A percentile compares a stretch with the other conserved stretches of the same genome.
phyloP scores from a whole-genome alignment of 2,329 filamentous ascomycete species.

The Bipolaris victoriae region DNA sequence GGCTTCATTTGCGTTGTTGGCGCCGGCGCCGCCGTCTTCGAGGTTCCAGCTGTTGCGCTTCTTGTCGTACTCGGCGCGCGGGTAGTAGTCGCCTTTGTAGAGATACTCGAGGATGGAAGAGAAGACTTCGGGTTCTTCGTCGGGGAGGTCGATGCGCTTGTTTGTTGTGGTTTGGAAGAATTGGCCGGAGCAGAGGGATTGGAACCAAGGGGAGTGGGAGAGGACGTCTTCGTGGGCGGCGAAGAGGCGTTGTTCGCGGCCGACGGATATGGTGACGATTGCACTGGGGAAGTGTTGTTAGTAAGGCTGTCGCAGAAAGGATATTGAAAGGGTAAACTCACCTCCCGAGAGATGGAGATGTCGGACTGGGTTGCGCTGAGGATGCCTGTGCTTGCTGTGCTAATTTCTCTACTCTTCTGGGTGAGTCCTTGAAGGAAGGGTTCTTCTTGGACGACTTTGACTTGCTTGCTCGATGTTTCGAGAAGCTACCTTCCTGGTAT shows the following conservation, averaged over 20 bases:
- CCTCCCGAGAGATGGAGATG: slow-evolving; percentile 46
- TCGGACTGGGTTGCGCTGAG: slow-evolving; percentile 45
- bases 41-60: slow-evolving; percentile 80
- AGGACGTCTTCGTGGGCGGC: slow-evolving; percentile 90
- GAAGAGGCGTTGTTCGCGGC: slow-evolving; percentile 83
- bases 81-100: slow-evolving; percentile 93
- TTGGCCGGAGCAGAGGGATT: slow-evolving; percentile 66
- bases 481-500: slow-evolving; percentile 45
- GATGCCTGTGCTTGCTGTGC: slow-evolving; percentile 43
- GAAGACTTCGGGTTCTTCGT: slow-evolving; percentile 90
- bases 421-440: slow-evolving; percentile 45
- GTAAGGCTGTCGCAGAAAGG: slow-evolving; percentile 6
- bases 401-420: slow-evolving; percentile 43
- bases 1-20: slow-evolving; percentile 50
- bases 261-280: slow-evolving; percentile 81
- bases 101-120: slow-evolving; percentile 89
- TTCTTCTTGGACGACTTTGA: slow-evolving; percentile 48
- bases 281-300: slow-evolving; percentile 48
- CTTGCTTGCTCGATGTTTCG: slow-evolving; percentile 49
- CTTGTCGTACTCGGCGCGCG: slow-evolving; percentile 81
- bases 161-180: slow-evolving; percentile 62
- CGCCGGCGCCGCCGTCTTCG: slow-evolving; percentile 61
- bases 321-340: slow-evolving; percentile 25
- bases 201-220: slow-evolving; percentile 78
- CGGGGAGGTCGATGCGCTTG: slow-evolving; percentile 79